Evolutionary conservation across 768 basidiomycete species (phyloP).

Genomic region (Boletus rufocinnamomeus): DNA sequence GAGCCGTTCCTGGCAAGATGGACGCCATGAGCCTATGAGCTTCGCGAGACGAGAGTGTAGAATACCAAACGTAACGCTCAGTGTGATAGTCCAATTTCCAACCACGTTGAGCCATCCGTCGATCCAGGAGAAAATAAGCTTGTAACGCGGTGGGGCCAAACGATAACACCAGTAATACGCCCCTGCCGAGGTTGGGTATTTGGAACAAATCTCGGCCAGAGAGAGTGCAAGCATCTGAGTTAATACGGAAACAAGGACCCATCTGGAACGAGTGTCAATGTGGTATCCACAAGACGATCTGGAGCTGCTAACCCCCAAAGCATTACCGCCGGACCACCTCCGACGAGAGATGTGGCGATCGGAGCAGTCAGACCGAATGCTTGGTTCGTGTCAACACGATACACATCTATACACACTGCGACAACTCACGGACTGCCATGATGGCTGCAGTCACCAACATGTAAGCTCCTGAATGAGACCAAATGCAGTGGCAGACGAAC

Average conservation of each 20-base stretch:
- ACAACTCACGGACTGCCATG: constrained; percentile 58
- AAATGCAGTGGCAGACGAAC: constrained; percentile 29
- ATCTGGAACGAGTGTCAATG: constrained; percentile 34
- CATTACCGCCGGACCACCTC: constrained; percentile 58
- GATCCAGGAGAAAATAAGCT: constrained; percentile 60
- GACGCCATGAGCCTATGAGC: not conserved
- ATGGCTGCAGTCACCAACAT: constrained; percentile 42
- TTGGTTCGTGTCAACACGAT: constrained; percentile 24
- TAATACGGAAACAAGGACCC: constrained; percentile 51
- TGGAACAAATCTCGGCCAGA: constrained; percentile 58
- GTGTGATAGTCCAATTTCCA: constrained; percentile 68
- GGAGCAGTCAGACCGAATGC: constrained; percentile 60
- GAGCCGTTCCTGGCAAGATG: constrained; percentile 49
- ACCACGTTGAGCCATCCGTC: constrained; percentile 70
- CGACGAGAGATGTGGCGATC: constrained; percentile 54
- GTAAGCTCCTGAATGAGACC: constrained; percentile 4
- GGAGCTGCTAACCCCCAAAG: constrained; percentile 51
- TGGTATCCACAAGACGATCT: too few relatives aligned
- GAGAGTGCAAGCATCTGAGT: constrained; percentile 53
- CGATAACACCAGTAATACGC: constrained; percentile 70
- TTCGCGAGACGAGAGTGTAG: not conserved
- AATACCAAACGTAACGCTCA: constrained; percentile 63
- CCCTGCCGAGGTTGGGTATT: constrained; percentile 62
- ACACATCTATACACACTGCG: not conserved
- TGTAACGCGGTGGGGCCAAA: constrained; percentile 52